A percentile compares a stretch with the other conserved stretches of the same genome.
These are phyloP conservation scores for Moesziomyces antarcticus DNA, from an alignment of 1,284 basidiomycete genomes.

Conservation along the genomic window DNA sequence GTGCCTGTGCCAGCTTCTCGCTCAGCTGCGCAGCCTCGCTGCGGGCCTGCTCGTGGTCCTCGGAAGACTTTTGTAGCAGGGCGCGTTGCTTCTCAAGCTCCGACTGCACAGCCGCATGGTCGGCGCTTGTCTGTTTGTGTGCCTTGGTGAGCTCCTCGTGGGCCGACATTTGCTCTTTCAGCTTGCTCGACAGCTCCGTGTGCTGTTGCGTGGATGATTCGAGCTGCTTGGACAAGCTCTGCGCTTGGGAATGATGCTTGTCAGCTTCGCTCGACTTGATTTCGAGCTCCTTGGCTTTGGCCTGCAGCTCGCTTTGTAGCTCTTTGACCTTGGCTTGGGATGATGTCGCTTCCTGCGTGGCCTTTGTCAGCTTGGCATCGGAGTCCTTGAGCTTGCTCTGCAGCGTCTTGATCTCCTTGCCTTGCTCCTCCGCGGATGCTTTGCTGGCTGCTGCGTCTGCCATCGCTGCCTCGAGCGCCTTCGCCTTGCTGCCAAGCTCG, in stretches of 20 bases:
- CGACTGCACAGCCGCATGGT: conserved; percentile 15
- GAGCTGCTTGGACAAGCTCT: conserved; percentile 27
- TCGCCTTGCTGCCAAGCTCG: not conserved
- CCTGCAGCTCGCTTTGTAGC: conserved; percentile 10
- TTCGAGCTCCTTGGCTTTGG: conserved; percentile 7
- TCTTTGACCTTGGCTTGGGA: conserved; percentile 8
- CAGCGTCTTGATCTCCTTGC: conserved; percentile 6
- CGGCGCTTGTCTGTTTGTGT: conserved; percentile 22
- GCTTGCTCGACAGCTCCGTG: conserved; percentile 12
- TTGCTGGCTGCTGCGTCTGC: conserved; percentile 14
- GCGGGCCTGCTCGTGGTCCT: conserved; percentile 17
- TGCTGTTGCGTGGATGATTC: conserved; percentile 12
- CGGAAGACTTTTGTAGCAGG: conserved; percentile 11
- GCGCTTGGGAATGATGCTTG: conserved; percentile 9
- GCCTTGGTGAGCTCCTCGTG: conserved; percentile 21
- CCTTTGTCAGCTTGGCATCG: conserved; percentile 7
- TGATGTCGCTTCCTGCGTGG: not conserved
- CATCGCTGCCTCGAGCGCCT: conserved; percentile 11
- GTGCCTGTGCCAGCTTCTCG: conserved; percentile 9
- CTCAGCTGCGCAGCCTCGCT: conserved; percentile 19
- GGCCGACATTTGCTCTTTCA: conserved; percentile 16
- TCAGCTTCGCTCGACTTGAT: conserved; percentile 10
- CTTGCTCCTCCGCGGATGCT: conserved; percentile 4
- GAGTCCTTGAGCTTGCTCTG: conserved; percentile 8
- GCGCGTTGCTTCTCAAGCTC: conserved; percentile 29